Evolutionary conservation across 352 stramenopile genomes (phyloP).

Genomic region (Phytophthora melonis): DNA sequence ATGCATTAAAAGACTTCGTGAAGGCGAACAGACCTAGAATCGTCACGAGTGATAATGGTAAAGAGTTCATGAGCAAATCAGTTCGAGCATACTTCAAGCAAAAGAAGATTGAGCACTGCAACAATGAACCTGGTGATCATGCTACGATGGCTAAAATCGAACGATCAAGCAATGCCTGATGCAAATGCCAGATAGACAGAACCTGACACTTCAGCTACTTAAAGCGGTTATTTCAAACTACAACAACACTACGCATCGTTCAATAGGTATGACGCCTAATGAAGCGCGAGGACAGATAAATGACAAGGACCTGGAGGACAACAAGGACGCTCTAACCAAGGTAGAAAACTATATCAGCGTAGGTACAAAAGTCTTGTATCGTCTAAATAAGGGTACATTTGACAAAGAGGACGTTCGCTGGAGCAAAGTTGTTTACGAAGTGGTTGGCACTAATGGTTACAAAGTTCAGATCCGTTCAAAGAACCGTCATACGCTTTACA

Average conservation of each 20-base stretch:
- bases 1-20: constrained; percentile 20
- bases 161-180: constrained; percentile 32
- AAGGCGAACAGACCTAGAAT: constrained; percentile 16
- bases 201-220: constrained; percentile 8
- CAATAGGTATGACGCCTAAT: too few relatives aligned
- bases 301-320: too few relatives aligned
- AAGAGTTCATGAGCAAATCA: constrained; percentile 21
- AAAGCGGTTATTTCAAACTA: constrained; percentile 25
- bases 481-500: too few relatives aligned
- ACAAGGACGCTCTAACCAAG: too few relatives aligned
- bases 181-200: constrained; percentile 8
- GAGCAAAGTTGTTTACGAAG: too few relatives aligned
- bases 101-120: constrained; percentile 29
- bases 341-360: too few relatives aligned
- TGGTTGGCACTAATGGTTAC: too few relatives aligned
- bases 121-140: constrained; percentile 35
- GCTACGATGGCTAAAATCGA: constrained; percentile 35
- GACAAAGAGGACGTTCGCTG: too few relatives aligned
- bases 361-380: too few relatives aligned
- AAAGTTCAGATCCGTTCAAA: too few relatives aligned
- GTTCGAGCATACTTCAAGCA: constrained; percentile 21
- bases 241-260: constrained; percentile 18
- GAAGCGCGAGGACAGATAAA: too few relatives aligned
- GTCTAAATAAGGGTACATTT: too few relatives aligned
- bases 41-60: constrained; percentile 35